phyloP scores from a whole-genome alignment of 345 rosid species.

The Hibiscus tridactylites region DNA sequence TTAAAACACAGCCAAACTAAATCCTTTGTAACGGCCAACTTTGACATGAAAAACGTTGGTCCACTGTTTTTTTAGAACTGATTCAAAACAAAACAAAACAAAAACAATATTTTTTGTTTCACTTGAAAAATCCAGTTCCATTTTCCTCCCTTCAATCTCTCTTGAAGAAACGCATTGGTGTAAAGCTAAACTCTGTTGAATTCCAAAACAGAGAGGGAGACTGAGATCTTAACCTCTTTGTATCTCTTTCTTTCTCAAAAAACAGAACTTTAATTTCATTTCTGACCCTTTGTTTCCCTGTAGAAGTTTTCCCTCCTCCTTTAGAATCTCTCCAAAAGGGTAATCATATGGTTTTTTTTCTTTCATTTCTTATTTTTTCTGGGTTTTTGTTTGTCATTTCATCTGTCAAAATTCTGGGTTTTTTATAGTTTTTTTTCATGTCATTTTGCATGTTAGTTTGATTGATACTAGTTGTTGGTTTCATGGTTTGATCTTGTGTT shows the following conservation, averaged over 20 bases:
- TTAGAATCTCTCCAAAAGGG: not conserved
- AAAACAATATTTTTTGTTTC: not conserved
- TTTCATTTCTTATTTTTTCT: not conserved
- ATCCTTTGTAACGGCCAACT: not conserved
- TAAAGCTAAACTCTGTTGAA: not conserved
- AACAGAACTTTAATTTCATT: not conserved
- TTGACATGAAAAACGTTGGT: not conserved
- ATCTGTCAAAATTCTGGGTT: slow-evolving; percentile 1
- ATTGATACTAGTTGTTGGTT: not conserved
- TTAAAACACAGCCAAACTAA: no score
- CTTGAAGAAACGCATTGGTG: not conserved
- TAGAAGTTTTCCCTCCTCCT: not conserved
- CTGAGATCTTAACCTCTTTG: not conserved
- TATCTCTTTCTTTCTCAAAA: not conserved
- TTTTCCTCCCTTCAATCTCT: not conserved
- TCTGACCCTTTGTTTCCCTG: not conserved
- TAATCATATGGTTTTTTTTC: slow-evolving; percentile 3
- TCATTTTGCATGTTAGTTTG: slow-evolving; percentile 3
- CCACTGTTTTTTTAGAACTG: slow-evolving; percentile 5
- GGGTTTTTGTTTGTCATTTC: not conserved
- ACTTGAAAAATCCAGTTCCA: not conserved
- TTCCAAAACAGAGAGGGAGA: not conserved
- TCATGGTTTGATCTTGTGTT: slow-evolving; percentile 6
- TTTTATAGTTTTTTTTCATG: not conserved
- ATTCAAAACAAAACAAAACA: not conserved